Evolutionary conservation across 129 eudicot species (phyloP), one percentile per base, ranked within the genome.

Genomic region (Tagetes erecta): DNA sequence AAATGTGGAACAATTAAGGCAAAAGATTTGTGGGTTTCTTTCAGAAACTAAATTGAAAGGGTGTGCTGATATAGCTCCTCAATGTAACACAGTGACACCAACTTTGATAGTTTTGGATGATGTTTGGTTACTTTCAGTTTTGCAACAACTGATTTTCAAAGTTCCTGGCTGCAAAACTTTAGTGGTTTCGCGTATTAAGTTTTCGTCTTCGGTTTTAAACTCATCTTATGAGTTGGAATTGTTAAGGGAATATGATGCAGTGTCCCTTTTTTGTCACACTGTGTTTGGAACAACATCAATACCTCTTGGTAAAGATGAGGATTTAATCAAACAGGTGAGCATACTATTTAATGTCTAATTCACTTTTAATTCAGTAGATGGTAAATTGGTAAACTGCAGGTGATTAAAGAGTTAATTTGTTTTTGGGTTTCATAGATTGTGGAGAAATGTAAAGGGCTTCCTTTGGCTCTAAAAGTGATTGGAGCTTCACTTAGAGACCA

Each of bases 401-500:
- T 30, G 40, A 14, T 3, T 58, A 6, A 20, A 20, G 27, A 11
- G 31, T 42, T 39, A 31, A 66, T 50, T 0, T 11, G 8, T 53
- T 42, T 0, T 64, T 49, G 30, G 66, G 31, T 83, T 74, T 7
- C 1, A 66, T 64, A 93, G 98, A 73, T 93, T 75, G 97, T 90
- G 40, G 87, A 86, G 66, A 91, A 90, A 75, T 93, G 98, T 60
- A 86, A 84, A 77, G 84, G 98, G 70, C 96, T 93, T 52, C 98
- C 98, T 1, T 78, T 93, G 81, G 98, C 98, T 37, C 85, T 93
- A 2, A 93, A 93, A 83, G 98, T 93, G 69, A 86, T 93, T 34
- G 98, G 98, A 41, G 92, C 98, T 36, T 90, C 98, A 20, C 80
- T 93, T 2, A 85, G 88, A 67, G 98, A 83, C 70, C 92, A 88